Conservation (phyloP, 306 rosid species). For the Herpetospermum pedunculosum region DNA sequence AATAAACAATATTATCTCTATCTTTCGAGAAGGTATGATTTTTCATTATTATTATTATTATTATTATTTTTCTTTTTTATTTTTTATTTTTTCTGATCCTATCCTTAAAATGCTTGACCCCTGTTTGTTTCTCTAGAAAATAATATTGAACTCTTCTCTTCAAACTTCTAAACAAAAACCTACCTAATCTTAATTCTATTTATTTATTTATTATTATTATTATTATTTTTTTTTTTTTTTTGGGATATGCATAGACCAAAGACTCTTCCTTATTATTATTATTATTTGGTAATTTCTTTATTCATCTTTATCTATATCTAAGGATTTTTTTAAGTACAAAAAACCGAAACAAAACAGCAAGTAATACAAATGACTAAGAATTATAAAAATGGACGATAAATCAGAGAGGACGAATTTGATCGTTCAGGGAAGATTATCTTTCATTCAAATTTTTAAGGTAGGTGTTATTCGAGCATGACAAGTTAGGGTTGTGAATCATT, state of each 20-base stretch:
- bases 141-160: neutral
- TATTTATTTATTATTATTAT: too few relatives aligned
- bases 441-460: too few relatives aligned
- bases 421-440: too few relatives aligned
- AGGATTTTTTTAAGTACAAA: too few relatives aligned
- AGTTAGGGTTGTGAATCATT: too few relatives aligned
- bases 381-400: too few relatives aligned
- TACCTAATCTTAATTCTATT: neutral
- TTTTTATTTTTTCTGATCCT: neutral
- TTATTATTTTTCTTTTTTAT: neutral
- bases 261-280: neutral
- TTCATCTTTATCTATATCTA: neutral
- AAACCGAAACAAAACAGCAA: too few relatives aligned
- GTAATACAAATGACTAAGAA: too few relatives aligned
- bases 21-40: neutral
- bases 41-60: too few relatives aligned
- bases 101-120: neutral
- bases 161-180: neutral
- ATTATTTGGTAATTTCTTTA: neutral
- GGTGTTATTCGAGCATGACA: too few relatives aligned
- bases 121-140: constrained; percentile 2
- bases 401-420: too few relatives aligned
- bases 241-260: neutral
- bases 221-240: too few relatives aligned
- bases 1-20: constrained; percentile 2